A percentile compares a stretch with the other conserved stretches of the same genome.
Evolutionary conservation across 306 rosid species (phyloP).

Genomic region (Lathyrus tuberosus): DNA sequence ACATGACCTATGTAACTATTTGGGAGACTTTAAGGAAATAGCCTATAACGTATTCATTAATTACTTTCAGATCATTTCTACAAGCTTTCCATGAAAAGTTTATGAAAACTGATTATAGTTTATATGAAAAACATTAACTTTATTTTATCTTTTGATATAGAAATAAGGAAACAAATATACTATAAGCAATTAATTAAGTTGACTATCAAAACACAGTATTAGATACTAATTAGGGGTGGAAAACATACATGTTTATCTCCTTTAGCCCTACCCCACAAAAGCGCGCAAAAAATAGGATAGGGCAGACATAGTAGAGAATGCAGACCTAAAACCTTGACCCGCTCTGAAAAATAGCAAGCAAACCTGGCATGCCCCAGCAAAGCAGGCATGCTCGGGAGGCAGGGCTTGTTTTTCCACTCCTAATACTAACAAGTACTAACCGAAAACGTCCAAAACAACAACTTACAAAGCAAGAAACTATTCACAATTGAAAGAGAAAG

Average conservation of each 20-base stretch:
- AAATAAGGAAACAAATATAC: background rate
- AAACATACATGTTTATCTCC: too few species aligned
- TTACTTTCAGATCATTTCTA: background rate
- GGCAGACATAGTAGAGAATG: too few species aligned
- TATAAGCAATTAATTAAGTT: background rate
- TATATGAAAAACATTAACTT: background rate
- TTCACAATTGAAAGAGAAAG: conserved; percentile 1
- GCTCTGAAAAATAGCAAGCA: too few species aligned
- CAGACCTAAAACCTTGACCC: too few species aligned
- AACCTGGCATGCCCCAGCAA: too few species aligned
- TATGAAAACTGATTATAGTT: background rate
- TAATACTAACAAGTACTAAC: conserved; percentile 23
- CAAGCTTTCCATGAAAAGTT: background rate
- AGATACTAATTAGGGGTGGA: background rate
- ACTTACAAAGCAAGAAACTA: conserved; percentile 1
- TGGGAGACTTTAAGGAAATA: background rate
- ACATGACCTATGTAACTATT: background rate
- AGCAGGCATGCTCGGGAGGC: too few species aligned
- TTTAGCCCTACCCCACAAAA: too few species aligned
- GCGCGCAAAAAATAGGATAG: too few species aligned
- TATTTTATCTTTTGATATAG: background rate
- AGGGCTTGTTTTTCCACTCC: too few species aligned
- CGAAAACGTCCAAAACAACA: conserved; percentile 16
- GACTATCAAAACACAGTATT: background rate
- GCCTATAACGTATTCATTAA: background rate